Evolutionary conservation across 129 eudicot species (phyloP), one percentile per base, ranked within the genome.

Genomic region (Flaveria robusta): DNA sequence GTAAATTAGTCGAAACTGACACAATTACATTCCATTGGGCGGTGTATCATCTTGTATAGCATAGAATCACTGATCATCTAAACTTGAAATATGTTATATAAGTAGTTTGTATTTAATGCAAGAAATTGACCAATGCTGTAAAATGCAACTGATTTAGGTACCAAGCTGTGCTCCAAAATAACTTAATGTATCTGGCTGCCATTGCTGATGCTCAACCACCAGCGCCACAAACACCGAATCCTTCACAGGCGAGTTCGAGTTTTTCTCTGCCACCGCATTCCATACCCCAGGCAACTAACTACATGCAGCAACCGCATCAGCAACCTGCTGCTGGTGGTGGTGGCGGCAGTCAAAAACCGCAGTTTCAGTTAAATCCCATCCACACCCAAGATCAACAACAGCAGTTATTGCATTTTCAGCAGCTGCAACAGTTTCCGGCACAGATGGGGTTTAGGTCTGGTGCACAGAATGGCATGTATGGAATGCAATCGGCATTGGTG

Each of bases 131-230:
- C 11, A 13, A 0, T 34, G 13, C 5, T 5, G 12, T 27, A 68
- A 58, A 23, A 26, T 65, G 37, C 34, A 56, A 80, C 50, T 67
- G 59, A 37, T 79, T 22, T 77, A 90, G 98, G 87, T 88, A 86
- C 77, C 94, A 92, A 68, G 90, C 89, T 7, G 66, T 84, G 65
- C 92, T 92, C 54, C 98, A 90, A 79, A 90, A 88, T 83, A 92
- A 92, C 80, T 71, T 90, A 52, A 85, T 85, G 90, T 90, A 88
- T 80, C 81, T 92, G 70, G 96, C 98, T 67, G 98, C 96, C 26
- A 80, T 92, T 66, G 98, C 98, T 18, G 98, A 92, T 84, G 90
- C 96, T 45, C 98, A 92, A 82, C 88, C 90, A 64, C 90, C 86
- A 62, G 81, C 87, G 23, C 66, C 84, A 72, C 77, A 81, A 51